Percentiles rank a stretch among this genome's conserved stretches.
These are phyloP conservation scores for Hygrocybe punicea DNA, from an alignment of 768 basidiomycete species.

Conservation along the genomic window DNA sequence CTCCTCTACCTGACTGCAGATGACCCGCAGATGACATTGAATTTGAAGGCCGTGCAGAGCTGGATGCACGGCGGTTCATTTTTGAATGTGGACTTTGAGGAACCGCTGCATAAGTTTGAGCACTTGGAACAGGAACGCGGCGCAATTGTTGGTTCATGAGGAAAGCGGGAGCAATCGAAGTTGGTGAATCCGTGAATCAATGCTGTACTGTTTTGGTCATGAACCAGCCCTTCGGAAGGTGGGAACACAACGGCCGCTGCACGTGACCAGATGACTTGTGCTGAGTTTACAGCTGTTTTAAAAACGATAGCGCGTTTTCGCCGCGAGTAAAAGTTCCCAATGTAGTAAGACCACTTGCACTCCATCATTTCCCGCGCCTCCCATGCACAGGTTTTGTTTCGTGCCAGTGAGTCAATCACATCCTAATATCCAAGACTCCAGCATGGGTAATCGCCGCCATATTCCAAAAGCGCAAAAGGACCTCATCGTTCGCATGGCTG, in stretches of 20 bases:
- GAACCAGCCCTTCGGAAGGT: background rate
- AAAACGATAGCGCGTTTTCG: no score
- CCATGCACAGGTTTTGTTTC: no score
- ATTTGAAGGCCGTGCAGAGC: conserved; percentile 22
- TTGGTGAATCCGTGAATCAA: background rate
- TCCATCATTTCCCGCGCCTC: no score
- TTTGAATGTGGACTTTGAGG: conserved; percentile 54
- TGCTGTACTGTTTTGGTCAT: background rate
- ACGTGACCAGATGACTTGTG: no score
- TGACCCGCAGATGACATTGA: conserved; percentile 25
- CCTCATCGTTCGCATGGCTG: no score
- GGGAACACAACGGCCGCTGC: background rate
- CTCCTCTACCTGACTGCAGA: conserved; percentile 43
- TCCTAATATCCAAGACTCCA: no score
- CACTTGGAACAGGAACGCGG: conserved; percentile 42
- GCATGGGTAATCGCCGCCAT: no score
- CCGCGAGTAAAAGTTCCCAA: no score
- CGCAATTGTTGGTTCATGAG: conserved; percentile 30
- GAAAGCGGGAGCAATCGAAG: conserved; percentile 3
- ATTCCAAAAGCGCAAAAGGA: no score
- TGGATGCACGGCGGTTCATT: conserved; percentile 26
- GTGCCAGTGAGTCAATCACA: no score
- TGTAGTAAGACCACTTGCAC: no score
- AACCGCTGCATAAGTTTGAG: conserved; percentile 62
- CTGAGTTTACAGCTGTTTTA: no score